Base-by-base conservation (phyloP, 2,329 filamentous ascomycete genomes). In the Xylariaceae sp. region DNA sequence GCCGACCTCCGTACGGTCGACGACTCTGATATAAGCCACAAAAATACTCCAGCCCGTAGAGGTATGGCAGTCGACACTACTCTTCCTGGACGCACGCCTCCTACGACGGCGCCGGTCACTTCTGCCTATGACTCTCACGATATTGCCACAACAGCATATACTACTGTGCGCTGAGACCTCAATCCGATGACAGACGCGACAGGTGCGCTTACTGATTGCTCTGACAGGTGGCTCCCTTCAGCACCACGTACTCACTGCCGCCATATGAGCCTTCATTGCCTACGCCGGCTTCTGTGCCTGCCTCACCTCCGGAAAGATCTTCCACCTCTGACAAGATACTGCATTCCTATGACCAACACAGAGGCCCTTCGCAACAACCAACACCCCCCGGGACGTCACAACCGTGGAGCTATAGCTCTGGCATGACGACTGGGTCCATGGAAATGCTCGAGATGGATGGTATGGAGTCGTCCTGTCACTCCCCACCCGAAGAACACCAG, bases 251-350 rank as follows among this genome's bases (percentile, higher is more conserved):
- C 30, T 47, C 60, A 11, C 46, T 47, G 35, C 48, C 43, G 33
- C 50, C 49, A 40, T 64, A 59, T 53, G 67, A 70, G 42, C 50
- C 61, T 23, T 59, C 57, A 28, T 56, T 73, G 35, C 53, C 70
- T 31, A 72, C 70, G n/a, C 70, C 71, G 17, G 63, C 64, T n/a
- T 72, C 70, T 29, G 58, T 58, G 30, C 57, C 60, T 35, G 62
- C 56, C 18, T 74, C 70, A 19, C 70, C 70, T 33, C 63, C 62
- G 33, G 64, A 70, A 35, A 58, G 56, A 32, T 52, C 53, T 34
- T 36, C 47, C 26, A 67, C 47, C n/a, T n/a, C n/a, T n/a, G n/a
- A n/a, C 24, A 68, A 69, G 43, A 55, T 60, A 31, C 55, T 59
- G 45, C 53, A 56, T 37, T 52, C 57, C 18, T 69, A 67, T 40